Conservation (phyloP, 2,329 filamentous ascomycete genomes). For the Clonostachys chloroleuca region DNA sequence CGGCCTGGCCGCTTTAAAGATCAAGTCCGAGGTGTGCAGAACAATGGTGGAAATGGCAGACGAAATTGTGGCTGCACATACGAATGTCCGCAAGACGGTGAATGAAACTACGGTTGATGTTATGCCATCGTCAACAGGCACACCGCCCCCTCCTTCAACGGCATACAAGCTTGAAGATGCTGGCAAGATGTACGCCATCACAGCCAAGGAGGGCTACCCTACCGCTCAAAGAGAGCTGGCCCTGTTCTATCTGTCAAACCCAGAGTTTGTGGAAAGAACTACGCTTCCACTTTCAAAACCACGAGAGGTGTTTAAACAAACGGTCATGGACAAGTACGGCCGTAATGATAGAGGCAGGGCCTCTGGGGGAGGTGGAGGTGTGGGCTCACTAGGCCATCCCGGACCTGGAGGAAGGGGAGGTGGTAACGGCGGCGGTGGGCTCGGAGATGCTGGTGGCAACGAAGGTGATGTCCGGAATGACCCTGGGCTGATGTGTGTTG, state of each 20-base stretch:
- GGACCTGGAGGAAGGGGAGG: conserved; percentile 12
- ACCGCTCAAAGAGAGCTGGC: conserved; percentile 90
- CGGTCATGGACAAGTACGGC: conserved; percentile 70
- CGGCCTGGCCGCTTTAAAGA: conserved; percentile 77
- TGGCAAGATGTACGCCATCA: conserved; percentile 85
- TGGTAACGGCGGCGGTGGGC: conserved; percentile 4
- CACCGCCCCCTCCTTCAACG: conserved; percentile 41
- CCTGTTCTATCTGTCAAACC: conserved; percentile 88
- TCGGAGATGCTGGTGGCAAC: conserved; percentile 19
- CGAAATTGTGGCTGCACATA: conserved; percentile 55
- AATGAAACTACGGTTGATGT: conserved; percentile 20
- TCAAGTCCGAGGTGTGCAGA: conserved; percentile 83
- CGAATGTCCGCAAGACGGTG: conserved; percentile 51
- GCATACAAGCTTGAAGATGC: conserved; percentile 75
- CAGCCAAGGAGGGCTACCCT: conserved; percentile 80
- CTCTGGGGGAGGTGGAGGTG: conserved; percentile 10
- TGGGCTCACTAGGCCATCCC: conserved; percentile 13
- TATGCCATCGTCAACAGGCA: conserved; percentile 28
- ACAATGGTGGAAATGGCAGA: conserved; percentile 66
- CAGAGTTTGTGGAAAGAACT: conserved; percentile 75
- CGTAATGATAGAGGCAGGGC: conserved; percentile 23
- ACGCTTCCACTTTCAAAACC: conserved; percentile 81
- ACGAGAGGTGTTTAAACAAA: conserved; percentile 84
- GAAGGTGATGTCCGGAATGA: conserved; percentile 62
- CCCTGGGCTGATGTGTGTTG: conserved; percentile 86